Evolutionary conservation across 257 asterid species (phyloP), one percentile per base, ranked within the genome.

Genomic region (Solanum pennellii): DNA sequence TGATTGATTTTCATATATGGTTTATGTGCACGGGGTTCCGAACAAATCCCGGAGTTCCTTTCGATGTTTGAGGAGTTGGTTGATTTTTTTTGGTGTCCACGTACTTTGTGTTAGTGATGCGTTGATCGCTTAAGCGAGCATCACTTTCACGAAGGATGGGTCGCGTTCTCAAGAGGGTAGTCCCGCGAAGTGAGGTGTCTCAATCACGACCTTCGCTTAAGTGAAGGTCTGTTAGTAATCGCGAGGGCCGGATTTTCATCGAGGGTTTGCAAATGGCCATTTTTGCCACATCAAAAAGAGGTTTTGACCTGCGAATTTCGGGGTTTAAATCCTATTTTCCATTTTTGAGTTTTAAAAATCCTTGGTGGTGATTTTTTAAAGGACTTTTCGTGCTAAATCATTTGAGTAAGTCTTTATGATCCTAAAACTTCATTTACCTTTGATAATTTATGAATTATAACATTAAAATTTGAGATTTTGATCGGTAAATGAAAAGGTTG

Each of bases 231-330:
- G 2, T 52, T 52, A 9, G 4, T 4, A 3, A 52, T 21, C 62
- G 23, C 62, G 4, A 52, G 10, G 62, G n/a, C 1, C 62, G 0
- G 7, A 18, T 52, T 52, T 52, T 52, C 1, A 52, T 52, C 4
- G 1, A 3, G 1, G 3, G 10, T 39, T 39, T 9, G 11, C 44
- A 39, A 39, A 16, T 52, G 23, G 4, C 9, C 4, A 0, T 1
- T 52, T 52, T 18, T 18, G 62, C n/a, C 4, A 52, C 62, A 16
- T 52, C 23, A 52, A 7, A 52, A 11, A 0, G 11, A 10, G n/a
- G 23, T 21, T 16, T 52, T 52, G 62, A 52, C n/a, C 20, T 52
- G 62, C n/a, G 20, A 52, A 18, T 18, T 52, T 52, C 18, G n/a
- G n/a, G n/a, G 62, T 18, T 52, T 18, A 52, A 52, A 23, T 23